phyloP scores from a whole-genome alignment of 1,284 basidiomycete genomes.

The Somion occarium region DNA sequence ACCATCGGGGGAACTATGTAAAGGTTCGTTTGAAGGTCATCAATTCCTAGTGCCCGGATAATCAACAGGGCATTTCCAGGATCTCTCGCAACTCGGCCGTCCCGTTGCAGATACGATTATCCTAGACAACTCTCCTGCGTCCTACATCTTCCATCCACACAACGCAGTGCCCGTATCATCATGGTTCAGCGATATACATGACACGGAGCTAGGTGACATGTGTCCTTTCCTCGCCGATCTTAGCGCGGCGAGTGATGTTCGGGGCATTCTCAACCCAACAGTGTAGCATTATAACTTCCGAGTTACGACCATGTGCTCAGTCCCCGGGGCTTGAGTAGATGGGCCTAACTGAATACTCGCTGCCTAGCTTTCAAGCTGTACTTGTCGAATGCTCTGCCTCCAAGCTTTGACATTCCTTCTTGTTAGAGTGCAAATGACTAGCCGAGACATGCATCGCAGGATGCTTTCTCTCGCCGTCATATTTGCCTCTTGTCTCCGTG shows the following conservation, averaged over 20 bases:
- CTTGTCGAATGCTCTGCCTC: background rate
- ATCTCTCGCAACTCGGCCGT: conserved; percentile 92
- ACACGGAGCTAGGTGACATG: conserved; percentile 94
- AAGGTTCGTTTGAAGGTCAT: conserved; percentile 85
- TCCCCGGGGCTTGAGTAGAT: background rate
- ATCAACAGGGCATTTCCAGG: too few relatives aligned
- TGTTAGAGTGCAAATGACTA: background rate
- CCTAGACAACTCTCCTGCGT: conserved; percentile 97
- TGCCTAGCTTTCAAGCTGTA: background rate
- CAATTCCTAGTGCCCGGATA: too few relatives aligned
- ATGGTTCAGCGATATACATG: conserved; percentile 98
- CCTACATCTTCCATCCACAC: conserved; percentile 98
- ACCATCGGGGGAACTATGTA: conserved; percentile 98
- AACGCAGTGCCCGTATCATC: conserved; percentile 98
- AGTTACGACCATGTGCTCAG: background rate
- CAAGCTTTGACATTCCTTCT: background rate
- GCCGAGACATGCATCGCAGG: background rate
- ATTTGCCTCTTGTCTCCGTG: background rate
- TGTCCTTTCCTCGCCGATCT: conserved; percentile 92
- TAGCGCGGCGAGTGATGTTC: conserved; percentile 79
- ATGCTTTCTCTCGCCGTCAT: background rate
- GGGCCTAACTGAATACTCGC: background rate
- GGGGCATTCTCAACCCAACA: conserved; percentile 83
- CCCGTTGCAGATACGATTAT: conserved; percentile 93
- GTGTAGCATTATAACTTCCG: conserved; percentile 39